These are phyloP conservation scores for Kwoniella sp. DNA, from an alignment of 768 basidiomycete genomes.

Conservation along the genomic window DNA sequence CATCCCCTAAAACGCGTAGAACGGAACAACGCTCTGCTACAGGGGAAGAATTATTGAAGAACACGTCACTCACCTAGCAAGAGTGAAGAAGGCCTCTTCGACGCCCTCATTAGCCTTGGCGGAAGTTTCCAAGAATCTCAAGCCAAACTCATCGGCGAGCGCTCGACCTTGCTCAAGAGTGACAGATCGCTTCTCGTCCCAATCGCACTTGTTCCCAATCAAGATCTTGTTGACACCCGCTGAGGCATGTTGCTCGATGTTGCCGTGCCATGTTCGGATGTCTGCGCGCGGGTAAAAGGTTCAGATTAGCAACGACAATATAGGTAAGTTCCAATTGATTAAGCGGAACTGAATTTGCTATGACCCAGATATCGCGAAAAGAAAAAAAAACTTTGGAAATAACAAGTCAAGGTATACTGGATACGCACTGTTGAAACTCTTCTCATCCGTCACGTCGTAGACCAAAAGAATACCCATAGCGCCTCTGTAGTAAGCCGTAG, in stretches of 20 bases:
- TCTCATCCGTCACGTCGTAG: conserved; percentile 88
- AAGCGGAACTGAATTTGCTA: no score
- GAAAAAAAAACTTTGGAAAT: no score
- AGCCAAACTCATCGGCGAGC: conserved; percentile 88
- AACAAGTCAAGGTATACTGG: no score
- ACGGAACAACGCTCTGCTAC: no score
- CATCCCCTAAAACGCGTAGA: no score
- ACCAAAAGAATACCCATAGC: conserved; percentile 97
- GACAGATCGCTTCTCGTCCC: conserved; percentile 92
- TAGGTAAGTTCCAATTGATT: no score
- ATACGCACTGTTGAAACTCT: conserved; percentile 95
- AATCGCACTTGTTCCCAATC: conserved; percentile 98
- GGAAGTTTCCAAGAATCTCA: conserved; percentile 96
- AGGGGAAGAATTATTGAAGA: no score
- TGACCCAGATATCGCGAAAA: no score
- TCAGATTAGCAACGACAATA: no score
- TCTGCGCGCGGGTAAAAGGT: conserved; percentile 60
- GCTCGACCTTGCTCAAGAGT: conserved; percentile 88
- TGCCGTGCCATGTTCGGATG: conserved; percentile 96
- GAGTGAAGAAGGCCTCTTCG: conserved; percentile 96
- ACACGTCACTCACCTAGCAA: conserved; percentile 89
- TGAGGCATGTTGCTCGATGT: conserved; percentile 98
- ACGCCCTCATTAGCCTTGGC: conserved; percentile 97
- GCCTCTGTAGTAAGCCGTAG: conserved; percentile 96
- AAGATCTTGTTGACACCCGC: conserved; percentile 99